Base-by-base conservation (phyloP, 2,329 filamentous ascomycete species). In the Malbranchea cinnamomea region DNA sequence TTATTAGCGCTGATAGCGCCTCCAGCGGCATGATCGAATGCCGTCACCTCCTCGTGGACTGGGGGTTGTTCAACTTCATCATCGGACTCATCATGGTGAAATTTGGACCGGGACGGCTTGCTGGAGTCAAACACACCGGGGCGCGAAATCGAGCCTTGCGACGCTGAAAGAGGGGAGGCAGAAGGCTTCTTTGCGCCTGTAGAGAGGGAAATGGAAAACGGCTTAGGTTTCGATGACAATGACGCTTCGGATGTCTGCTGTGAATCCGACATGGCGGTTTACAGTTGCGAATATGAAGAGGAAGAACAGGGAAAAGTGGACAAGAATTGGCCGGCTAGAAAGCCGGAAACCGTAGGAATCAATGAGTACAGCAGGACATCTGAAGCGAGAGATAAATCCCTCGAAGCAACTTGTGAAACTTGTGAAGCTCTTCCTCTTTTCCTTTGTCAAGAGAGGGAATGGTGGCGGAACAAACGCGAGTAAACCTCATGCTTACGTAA, bases 21-120 rank as follows among this genome's bases (percentile, higher is more conserved):
- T 12, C 56, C 56, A 1, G 54, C 53, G 22, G 42, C 47, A 2
- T 53, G 53, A 46, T 71, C 67, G 44, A 69, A 73, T 16, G 66
- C 67, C 4, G 63, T 62, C 14, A 72, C 67, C 29, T 53, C 54
- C 41, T 69, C 57, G 9, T 49, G 44, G 1, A 37, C 39, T 4
- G 55, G 52, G 3, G 41, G 45, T 6, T 38, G 34, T 6, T 52
- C 40, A n/a, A n/a, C n/a, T 19, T 49, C 71, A 19, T 53, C 41
- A 21, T 49, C 71, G 27, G 49, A 48, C 9, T 50, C 49, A 33
- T 59, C 56, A 23, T 59, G 60, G 33, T 54, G 54, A 25, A 57
- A 50, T 8, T 15, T 10, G 3, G 22, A 15, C 14, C 27, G 21
- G 12, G 32, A 20, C 5, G 12, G 7, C 12, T 15, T 13, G 2